phyloP scores from a whole-genome alignment of 2,329 filamentous ascomycete species.

The Fusarium cicatricum region DNA sequence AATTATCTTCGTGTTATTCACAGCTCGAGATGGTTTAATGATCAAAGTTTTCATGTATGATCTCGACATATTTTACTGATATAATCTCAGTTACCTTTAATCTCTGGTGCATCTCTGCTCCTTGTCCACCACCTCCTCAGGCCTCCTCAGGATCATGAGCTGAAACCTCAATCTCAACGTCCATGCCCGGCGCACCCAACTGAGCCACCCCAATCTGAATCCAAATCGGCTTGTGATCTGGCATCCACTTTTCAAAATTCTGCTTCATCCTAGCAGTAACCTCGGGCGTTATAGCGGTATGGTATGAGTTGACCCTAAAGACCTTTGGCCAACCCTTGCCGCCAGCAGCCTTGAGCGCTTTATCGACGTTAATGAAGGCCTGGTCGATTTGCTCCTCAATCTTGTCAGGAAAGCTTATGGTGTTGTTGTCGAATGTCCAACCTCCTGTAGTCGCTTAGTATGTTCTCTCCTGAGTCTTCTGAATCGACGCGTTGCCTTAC shows the following conservation, averaged over 20 bases:
- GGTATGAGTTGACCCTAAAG: slow-evolving; percentile 55
- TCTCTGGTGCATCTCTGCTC: not conserved
- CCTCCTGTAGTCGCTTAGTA: slow-evolving; percentile 38
- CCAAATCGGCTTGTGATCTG: slow-evolving; percentile 60
- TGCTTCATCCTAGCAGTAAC: slow-evolving; percentile 49
- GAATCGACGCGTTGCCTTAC: slow-evolving; percentile 37
- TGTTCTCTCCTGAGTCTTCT: not conserved
- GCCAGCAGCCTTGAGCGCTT: slow-evolving; percentile 57
- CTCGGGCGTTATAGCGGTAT: slow-evolving; percentile 51
- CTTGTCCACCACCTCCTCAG: not conserved
- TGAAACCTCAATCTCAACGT: slow-evolving; percentile 63
- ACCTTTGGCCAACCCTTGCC: slow-evolving; percentile 64
- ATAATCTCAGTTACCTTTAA: not conserved
- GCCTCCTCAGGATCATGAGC: slow-evolving; percentile 42
- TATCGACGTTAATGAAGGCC: slow-evolving; percentile 64
- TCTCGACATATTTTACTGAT: too few species aligned
- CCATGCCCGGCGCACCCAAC: slow-evolving; percentile 59
- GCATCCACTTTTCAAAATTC: slow-evolving; percentile 58
- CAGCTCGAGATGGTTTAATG: too few species aligned
- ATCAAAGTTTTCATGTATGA: too few species aligned
- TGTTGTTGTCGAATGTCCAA: slow-evolving; percentile 35
- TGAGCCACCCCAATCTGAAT: slow-evolving; percentile 58
- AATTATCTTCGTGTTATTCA: too few species aligned
- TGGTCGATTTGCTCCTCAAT: slow-evolving; percentile 55
- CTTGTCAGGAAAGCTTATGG: slow-evolving; percentile 46